Evolutionary conservation across 257 asterid genomes (phyloP).

Genomic region (Solanum sparsipilum): DNA sequence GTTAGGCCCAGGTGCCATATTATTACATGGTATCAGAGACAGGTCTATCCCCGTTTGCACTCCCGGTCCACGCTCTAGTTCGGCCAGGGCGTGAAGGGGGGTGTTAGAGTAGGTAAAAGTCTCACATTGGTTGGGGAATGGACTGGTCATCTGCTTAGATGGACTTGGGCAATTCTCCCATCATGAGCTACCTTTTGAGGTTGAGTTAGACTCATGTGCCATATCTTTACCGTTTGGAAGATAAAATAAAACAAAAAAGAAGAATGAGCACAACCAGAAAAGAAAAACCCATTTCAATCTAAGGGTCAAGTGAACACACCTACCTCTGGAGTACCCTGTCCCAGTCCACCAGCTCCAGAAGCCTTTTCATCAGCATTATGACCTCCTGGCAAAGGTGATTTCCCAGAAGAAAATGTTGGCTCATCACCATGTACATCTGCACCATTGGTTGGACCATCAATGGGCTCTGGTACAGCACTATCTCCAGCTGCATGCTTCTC

Average conservation of each 20-base stretch:
- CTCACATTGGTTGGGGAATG: background rate
- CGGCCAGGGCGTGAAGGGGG: background rate
- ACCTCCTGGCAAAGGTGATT: conserved; percentile 61
- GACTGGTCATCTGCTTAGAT: background rate
- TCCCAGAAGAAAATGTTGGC: conserved; percentile 57
- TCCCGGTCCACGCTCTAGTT: background rate
- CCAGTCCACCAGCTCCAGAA: conserved; percentile 65
- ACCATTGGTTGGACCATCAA: conserved; percentile 34
- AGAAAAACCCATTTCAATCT: background rate
- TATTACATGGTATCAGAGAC: background rate
- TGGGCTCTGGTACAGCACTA: conserved; percentile 16
- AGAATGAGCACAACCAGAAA: background rate
- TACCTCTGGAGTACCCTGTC: conserved; percentile 97
- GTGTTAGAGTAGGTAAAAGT: background rate
- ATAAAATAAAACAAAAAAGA: background rate
- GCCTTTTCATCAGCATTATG: conserved; percentile 32
- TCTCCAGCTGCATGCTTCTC: conserved; percentile 14
- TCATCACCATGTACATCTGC: conserved; percentile 43
- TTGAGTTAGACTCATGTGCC: background rate
- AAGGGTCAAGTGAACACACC: background rate
- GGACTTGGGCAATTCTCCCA: background rate
- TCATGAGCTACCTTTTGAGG: background rate
- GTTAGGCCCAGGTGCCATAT: background rate
- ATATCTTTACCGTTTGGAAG: background rate
- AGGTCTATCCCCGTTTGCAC: background rate